phyloP scores from a whole-genome alignment of 2,329 filamentous ascomycete genomes.

The Phaeosphaeriaceae sp. region DNA sequence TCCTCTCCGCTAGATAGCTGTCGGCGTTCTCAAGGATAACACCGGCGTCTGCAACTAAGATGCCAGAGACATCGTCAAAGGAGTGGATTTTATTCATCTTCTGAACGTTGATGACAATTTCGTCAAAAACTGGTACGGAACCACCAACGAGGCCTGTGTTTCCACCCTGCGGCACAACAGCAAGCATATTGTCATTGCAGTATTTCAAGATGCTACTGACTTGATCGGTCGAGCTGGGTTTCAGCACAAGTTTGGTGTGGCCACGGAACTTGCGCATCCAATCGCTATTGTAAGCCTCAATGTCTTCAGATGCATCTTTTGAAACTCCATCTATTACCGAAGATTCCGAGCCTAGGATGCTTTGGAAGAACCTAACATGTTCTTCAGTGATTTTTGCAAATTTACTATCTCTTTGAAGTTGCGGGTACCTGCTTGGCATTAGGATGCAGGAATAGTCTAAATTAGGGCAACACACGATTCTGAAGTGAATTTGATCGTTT shows the following conservation, averaged over 20 bases:
- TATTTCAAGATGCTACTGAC: slow-evolving; percentile 91
- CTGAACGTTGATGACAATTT: slow-evolving; percentile 90
- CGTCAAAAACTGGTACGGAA: slow-evolving; percentile 95
- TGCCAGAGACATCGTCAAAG: slow-evolving; percentile 92
- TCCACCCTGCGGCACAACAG: slow-evolving; percentile 94
- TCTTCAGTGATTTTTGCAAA: slow-evolving; percentile 76
- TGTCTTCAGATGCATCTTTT: slow-evolving; percentile 74
- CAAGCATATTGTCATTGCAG: slow-evolving; percentile 91
- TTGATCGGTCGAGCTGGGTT: slow-evolving; percentile 82
- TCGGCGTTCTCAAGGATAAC: slow-evolving; percentile 90
- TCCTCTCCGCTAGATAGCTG: slow-evolving; percentile 79
- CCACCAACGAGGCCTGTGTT: slow-evolving; percentile 97
- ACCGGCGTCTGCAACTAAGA: slow-evolving; percentile 88
- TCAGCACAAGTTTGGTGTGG: slow-evolving; percentile 84
- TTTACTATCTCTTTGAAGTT: slow-evolving; percentile 77
- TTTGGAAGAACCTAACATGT: slow-evolving; percentile 83
- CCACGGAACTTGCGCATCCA: slow-evolving; percentile 99
- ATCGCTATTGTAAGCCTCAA: slow-evolving; percentile 92
- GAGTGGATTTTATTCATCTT: slow-evolving; percentile 91
- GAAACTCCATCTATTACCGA: slow-evolving; percentile 86
- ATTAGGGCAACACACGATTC: slow-evolving; percentile 63
- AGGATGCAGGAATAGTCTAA: background rate
- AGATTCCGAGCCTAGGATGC: slow-evolving; percentile 77
- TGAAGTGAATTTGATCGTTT: slow-evolving; percentile 75
- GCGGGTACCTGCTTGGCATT: slow-evolving; percentile 65